Evolutionary conservation across 2,329 filamentous ascomycete species (phyloP), one percentile per base, ranked within the genome.

Genomic region (Lachnellula occidentalis): DNA sequence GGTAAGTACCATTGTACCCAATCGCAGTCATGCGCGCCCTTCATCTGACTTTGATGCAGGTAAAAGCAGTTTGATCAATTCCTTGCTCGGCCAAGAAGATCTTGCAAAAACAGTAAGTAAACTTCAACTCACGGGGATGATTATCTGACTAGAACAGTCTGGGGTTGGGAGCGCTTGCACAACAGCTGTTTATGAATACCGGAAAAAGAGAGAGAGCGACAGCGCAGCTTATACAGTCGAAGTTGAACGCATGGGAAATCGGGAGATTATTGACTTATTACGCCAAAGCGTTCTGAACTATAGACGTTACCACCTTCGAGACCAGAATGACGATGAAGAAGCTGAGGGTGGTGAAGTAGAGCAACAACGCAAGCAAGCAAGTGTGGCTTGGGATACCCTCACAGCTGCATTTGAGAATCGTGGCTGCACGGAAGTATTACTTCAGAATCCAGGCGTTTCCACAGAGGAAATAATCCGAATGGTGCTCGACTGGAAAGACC

Each of bases 21-120:
- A 39, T 14, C 36, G 5, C 5, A 39, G n/a, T 11, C 12, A n/a
- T 15, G 27, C 31, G 22, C n/a, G 15, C 34, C 31, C 11, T 15
- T n/a, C 22, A 37, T 21, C 50, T 58, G 34, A 56, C 37, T 31
- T 24, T 24, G n/a, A 43, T 7, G 8, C 19, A 58, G 56, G 56
- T 15, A 57, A 58, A 49, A 58, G 56, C 45, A 56, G 56, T 39
- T 21, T 58, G 22, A 58, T 58, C 31, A 58, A 57, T 36, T 58
- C 54, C n/a, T 45, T 57, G 34, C 54, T 58, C 27, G 22, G 49
- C 14, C 36, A 19, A 34, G 27, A 53, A 45, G 31, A 41, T 14
- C 50, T 58, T 24, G 56, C 56, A 7, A 58, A 57, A 51, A 53
- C 54, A 22, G 56, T 58, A 51, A 48, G 54, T 51, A 19, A 21